Evolutionary conservation across 1,284 basidiomycete species (phyloP), one percentile per base, ranked within the genome.

Genomic region (Erythrobasidium hasegawianum): DNA sequence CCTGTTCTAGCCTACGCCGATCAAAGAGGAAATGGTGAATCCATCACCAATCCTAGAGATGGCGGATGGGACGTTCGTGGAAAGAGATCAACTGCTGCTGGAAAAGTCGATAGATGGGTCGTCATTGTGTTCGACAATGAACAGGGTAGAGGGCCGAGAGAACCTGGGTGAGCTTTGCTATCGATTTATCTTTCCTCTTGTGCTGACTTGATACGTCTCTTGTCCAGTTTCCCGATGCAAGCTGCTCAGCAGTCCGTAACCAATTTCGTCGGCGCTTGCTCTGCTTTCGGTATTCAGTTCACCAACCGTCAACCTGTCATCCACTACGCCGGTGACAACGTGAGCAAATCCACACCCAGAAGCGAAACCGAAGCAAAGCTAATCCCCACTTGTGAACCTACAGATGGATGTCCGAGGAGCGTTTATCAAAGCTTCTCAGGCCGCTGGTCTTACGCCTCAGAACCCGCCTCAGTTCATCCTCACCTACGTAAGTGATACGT

Each of bases 71-170:
- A 65, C 27, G 58, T 65, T 14, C 43, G 62, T 43, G 62, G 62
- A 10, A 57, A 58, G 45, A 14, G 41, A 22, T 41, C 43, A 5
- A 65, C 62, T 20, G 56, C 53, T 24, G 45, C 57, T 14, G 60
- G 52, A 22, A 55, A 24, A 20, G 26, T 68, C 33, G 5, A 43
- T 13, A 20, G 61, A 20, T 68, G 67, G 67, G 24, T 64, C 0
- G 67, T 68, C 14, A 50, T 68, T 26, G 67, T 68, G 50, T 69
- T 69, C 24, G 56, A 49, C 40, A 58, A 55, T 43, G 68, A 69
- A 27, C 24, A 45, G 2, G 57, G 58, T 24, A 53, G 41, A 38
- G 67, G 67, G 20, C 60, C 59, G 11, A 22, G 67, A 39, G 57
- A 60, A 9, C 49, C 49, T 9, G 61, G 67, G 62, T 65, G 39